These are phyloP conservation scores for Neurospora terricola DNA, from an alignment of 495 filamentous ascomycete species.

Conservation along the genomic window DNA sequence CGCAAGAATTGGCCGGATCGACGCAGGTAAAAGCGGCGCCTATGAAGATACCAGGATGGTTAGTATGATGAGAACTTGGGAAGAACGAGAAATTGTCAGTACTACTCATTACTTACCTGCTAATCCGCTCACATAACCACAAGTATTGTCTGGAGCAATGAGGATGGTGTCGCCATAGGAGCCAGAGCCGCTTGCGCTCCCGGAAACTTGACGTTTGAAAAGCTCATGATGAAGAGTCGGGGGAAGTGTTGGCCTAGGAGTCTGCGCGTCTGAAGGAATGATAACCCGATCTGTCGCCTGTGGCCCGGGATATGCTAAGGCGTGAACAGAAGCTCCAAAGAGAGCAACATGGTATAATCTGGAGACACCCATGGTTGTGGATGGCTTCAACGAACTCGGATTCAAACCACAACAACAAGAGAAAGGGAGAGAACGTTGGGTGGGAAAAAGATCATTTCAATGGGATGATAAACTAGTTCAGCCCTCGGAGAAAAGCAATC, in stretches of 20 bases:
- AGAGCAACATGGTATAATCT: constrained; percentile 14
- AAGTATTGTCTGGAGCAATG: constrained; percentile 38
- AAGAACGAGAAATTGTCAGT: background rate
- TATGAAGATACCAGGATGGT: constrained; percentile 2
- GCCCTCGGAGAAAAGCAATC: background rate
- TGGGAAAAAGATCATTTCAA: background rate
- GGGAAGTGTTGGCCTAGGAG: constrained; percentile 23
- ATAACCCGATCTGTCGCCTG: constrained; percentile 17
- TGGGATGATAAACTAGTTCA: background rate
- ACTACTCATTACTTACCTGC: constrained; percentile 12
- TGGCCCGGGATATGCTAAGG: constrained; percentile 24
- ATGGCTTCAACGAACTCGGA: background rate
- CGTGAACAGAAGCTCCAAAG: constrained; percentile 23
- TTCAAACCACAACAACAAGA: background rate
- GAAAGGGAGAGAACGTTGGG: background rate
- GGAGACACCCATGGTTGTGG: constrained; percentile 4
- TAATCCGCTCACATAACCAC: constrained; percentile 34
- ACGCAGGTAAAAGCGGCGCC: constrained; percentile 27
- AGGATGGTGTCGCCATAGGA: constrained; percentile 22
- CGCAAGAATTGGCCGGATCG: constrained; percentile 16
- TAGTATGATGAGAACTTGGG: background rate
- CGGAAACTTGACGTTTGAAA: constrained; percentile 17
- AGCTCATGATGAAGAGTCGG: constrained; percentile 20
- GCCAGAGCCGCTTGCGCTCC: background rate
- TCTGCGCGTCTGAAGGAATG: constrained; percentile 10